Base-by-base conservation (phyloP, 2,329 filamentous ascomycete genomes). In the Nigrospora sphaerica region DNA sequence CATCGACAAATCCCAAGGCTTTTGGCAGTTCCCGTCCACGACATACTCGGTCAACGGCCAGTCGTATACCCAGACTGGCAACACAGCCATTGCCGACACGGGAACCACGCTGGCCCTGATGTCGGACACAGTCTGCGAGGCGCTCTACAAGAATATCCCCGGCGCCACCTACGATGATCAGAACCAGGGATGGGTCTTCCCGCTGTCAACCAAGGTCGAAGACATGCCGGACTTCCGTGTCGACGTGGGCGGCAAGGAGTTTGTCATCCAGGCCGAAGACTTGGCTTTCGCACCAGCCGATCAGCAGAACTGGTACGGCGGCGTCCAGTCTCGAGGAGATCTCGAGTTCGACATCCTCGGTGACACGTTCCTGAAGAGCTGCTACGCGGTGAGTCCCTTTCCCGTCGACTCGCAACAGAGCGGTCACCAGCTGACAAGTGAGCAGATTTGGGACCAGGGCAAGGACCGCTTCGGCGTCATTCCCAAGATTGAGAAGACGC, bases 21-120 rank as follows among this genome's bases (percentile, higher is more conserved):
- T 86, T 68, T 89, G 84, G 85, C 68, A 75, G 61, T 79, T 88
- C 59, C 59, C 71, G 6, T 85, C 81, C 1, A 64, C 72, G 9
- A 77, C 74, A 0, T 73, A 73, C 18, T 72, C 70, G 1, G 68
- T 88, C 51, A 80, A 80, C 53, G 81, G 78, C 47, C 69, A 75
- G 49, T 68, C 66, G 1, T 62, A 82, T 28, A 42, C 64, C 1
- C 70, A 74, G 11, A 59, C 66, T 3, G 72, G 70, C 41, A 87
- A 87, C 64, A 81, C 69, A 31, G 82, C 84, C 40, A 86, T 88
- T 53, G 80, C 77, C 32, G 85, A 88, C 60, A 88, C 85, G 0
- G 85, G 83, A 46, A 87, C 84, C 31, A 85, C 83, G 1, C 73
- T 88, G 42, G 77, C 77, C 2, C 71, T 88, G 32, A 70, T 88